Evolutionary conservation across 139 green algal genomes (phyloP).

Genomic region (Nannochloris sp.): DNA sequence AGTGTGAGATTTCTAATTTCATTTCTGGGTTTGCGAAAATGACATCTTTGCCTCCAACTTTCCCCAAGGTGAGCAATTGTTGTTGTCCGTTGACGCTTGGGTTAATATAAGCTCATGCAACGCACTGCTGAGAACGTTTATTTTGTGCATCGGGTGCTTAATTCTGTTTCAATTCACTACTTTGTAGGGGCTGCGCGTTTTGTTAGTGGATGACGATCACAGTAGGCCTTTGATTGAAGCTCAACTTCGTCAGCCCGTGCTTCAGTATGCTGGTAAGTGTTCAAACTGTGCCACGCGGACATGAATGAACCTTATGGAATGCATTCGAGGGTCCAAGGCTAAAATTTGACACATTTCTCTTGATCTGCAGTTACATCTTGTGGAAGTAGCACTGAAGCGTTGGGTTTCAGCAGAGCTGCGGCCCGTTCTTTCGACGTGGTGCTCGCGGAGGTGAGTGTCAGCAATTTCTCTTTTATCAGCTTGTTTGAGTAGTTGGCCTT

Average conservation of each 20-base stretch:
- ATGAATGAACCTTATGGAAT: not conserved
- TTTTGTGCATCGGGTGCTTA: too few species aligned
- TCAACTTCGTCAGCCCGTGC: conserved; percentile 13
- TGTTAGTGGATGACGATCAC: conserved; percentile 18
- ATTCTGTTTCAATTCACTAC: too few species aligned
- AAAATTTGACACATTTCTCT: not conserved
- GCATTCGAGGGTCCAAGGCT: not conserved
- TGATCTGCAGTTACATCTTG: conserved; percentile 16
- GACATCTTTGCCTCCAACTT: not conserved
- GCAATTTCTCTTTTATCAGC: too few species aligned
- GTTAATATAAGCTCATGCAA: too few species aligned
- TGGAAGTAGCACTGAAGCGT: not conserved
- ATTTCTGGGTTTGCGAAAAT: not conserved
- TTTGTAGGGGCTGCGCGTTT: conserved; percentile 19
- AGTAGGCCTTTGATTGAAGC: not conserved
- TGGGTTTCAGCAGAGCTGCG: not conserved
- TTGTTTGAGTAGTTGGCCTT: too few species aligned
- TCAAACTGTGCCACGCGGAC: too few species aligned
- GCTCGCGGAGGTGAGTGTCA: conserved; percentile 23
- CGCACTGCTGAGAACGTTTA: too few species aligned
- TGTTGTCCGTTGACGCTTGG: too few species aligned
- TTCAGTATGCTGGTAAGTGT: conserved; percentile 17
- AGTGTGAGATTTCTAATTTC: not conserved
- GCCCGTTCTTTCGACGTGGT: conserved; percentile 15
- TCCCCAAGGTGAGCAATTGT: not conserved